A percentile compares a stretch with the other conserved stretches of the same genome.
These are phyloP conservation scores for Leptosphaerulina australis DNA, from an alignment of 2,329 filamentous ascomycete genomes.

Conservation along the genomic window DNA sequence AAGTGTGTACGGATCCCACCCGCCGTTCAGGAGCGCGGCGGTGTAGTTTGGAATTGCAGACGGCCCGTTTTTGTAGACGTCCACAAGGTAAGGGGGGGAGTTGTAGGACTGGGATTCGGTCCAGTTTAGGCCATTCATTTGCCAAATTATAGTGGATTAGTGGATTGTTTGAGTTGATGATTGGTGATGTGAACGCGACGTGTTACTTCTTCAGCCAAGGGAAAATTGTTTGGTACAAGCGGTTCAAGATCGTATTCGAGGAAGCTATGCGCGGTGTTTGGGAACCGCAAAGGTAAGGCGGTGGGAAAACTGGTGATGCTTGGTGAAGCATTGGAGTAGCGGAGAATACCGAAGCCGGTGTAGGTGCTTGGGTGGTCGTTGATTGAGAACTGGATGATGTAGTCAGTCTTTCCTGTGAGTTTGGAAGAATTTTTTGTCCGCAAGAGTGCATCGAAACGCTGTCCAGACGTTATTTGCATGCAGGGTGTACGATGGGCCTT, in stretches of 20 bases:
- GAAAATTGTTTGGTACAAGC: constrained; percentile 41
- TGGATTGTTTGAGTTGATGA: constrained; percentile 24
- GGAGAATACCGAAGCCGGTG: constrained; percentile 59
- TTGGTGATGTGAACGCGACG: constrained; percentile 42
- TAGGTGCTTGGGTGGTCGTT: constrained; percentile 56
- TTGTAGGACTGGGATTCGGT: constrained; percentile 16
- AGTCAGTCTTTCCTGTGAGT: constrained; percentile 50
- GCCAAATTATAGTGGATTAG: constrained; percentile 32
- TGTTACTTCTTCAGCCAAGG: constrained; percentile 41
- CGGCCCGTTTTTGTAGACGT: constrained; percentile 58
- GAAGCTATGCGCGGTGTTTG: constrained; percentile 45
- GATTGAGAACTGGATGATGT: constrained; percentile 57
- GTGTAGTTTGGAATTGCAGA: constrained; percentile 59
- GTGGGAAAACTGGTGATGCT: constrained; percentile 20
- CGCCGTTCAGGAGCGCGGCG: constrained; percentile 56
- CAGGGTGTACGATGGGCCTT: constrained; percentile 55
- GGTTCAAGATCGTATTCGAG: constrained; percentile 50
- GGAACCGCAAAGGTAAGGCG: constrained; percentile 36
- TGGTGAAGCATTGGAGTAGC: constrained; percentile 15
- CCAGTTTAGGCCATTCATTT: constrained; percentile 31
- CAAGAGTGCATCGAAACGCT: constrained; percentile 66
- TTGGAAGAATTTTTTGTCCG: constrained; percentile 58
- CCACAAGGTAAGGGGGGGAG: constrained; percentile 57
- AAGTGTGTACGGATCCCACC: constrained; percentile 60
- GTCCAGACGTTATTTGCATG: constrained; percentile 63